phyloP scores from a whole-genome alignment of 306 rosid genomes.

The Trichosanthes cucumerina region DNA sequence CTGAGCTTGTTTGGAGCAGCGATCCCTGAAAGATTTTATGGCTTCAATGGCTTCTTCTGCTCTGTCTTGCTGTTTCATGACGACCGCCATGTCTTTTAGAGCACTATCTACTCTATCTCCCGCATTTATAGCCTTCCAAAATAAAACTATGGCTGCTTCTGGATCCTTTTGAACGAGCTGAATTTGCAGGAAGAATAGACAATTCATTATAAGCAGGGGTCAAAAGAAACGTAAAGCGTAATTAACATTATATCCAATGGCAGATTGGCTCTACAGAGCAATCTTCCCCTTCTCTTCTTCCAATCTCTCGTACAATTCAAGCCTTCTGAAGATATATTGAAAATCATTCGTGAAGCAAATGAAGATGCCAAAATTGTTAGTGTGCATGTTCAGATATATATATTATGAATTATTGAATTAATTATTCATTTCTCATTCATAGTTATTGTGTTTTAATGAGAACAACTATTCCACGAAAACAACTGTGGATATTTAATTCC shows the following conservation, averaged over 20 bases:
- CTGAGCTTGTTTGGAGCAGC: slow-evolving; percentile 82
- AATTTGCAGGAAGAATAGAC: background rate
- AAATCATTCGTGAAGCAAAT: background rate
- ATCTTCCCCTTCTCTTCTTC: background rate
- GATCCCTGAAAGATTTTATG: slow-evolving; percentile 47
- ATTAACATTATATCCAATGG: too few species aligned
- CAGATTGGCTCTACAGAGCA: background rate
- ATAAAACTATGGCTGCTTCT: slow-evolving; percentile 65
- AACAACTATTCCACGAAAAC: background rate
- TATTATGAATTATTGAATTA: background rate
- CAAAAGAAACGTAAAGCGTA: background rate
- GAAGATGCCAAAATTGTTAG: background rate
- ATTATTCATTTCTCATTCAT: background rate
- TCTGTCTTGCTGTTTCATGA: slow-evolving; percentile 78
- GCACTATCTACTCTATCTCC: slow-evolving; percentile 92
- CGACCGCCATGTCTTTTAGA: slow-evolving; percentile 87
- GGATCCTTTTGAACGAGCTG: slow-evolving; percentile 76
- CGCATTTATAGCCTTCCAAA: slow-evolving; percentile 80
- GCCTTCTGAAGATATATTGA: background rate
- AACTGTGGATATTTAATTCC: background rate
- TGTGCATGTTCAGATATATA: background rate
- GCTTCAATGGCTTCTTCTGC: slow-evolving; percentile 93
- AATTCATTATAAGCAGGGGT: background rate
- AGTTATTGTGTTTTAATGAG: background rate
- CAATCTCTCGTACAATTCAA: background rate